These are phyloP conservation scores for Russula brevipes DNA, from an alignment of 768 basidiomycete species.

Conservation along the genomic window DNA sequence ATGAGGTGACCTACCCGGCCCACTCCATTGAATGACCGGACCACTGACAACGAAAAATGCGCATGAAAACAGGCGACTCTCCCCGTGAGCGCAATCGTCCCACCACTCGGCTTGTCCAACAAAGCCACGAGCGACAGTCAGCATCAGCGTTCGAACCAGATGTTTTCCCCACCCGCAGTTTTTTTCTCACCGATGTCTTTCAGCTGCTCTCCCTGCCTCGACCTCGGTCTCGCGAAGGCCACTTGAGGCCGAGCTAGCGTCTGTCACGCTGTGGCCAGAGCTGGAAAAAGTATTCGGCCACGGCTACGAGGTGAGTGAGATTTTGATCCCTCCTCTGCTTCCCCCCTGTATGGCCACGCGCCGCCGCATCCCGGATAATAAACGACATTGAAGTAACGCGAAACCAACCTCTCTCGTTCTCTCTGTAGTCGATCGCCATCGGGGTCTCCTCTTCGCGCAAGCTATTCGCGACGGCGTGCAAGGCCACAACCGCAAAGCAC, in stretches of 20 bases:
- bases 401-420: background rate
- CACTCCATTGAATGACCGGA: slow-evolving; percentile 4
- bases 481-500: slow-evolving; percentile 81
- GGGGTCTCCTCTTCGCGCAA: slow-evolving; percentile 64
- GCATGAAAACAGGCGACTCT: slow-evolving; percentile 42
- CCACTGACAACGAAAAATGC: background rate
- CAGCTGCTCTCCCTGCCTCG: slow-evolving; percentile 26
- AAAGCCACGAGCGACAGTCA: slow-evolving; percentile 76
- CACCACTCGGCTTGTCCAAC: slow-evolving; percentile 91
- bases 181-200: slow-evolving; percentile 13
- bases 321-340: background rate
- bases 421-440: slow-evolving; percentile 66
- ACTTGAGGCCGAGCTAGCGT: slow-evolving; percentile 86
- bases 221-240: slow-evolving; percentile 41
- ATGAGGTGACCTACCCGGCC: slow-evolving; percentile 40
- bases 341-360: too few relatives aligned
- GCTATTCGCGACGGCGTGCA: slow-evolving; percentile 86
- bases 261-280: slow-evolving; percentile 93
- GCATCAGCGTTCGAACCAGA: slow-evolving; percentile 14
- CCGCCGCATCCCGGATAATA: too few relatives aligned
- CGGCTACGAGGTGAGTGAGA: slow-evolving; percentile 77
- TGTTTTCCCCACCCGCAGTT: background rate
- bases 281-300: slow-evolving; percentile 96
- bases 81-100: slow-evolving; percentile 81
- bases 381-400: background rate